Evolutionary conservation across 164 flowering plant genomes (phyloP), one percentile per base, ranked within the genome.

Genomic region (Nymphaea thermarum): DNA sequence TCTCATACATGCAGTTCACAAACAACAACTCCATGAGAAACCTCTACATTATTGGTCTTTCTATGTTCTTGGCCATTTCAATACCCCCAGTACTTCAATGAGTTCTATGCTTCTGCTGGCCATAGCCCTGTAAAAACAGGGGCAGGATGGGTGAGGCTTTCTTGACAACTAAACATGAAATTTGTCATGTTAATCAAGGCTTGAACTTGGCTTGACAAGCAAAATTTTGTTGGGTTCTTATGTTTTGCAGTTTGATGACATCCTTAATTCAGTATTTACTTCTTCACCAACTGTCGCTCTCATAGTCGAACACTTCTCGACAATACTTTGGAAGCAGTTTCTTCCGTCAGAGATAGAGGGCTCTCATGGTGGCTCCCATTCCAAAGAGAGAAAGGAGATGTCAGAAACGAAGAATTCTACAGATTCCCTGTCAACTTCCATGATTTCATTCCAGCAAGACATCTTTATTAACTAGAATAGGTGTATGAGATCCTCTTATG

Each of bases 361-460:
- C 12, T 89, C 25, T 77, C 81, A 4, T 94, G 93, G 99, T 85
- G 86, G 91, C 71, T 68, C 4, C 92, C 96, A 0, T 94, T 88
- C 84, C 93, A 87, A 71, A 62, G 68, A 44, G 76, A 85, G 66
- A 80, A 84, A 14, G 97, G 97, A 47, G 98, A 94, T 61, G 65
- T 44, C 43, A 88, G 97, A 77, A 94, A 80, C 57, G 90, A 87
- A 14, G 97, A 94, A 75, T 94, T 88, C 63, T 94, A 91, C 81
- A 71, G 82, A 64, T 72, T 79, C 25, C 97, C 96, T 14, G 73
- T 87, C 43, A 79, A 85, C 65, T 67, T 90, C 65, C 67, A 80
- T 42, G 86, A 84, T 61, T 80, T 63, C 11, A 73, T 91, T 3
- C 95, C 96, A 4, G 57, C 78, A 15, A 85, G 96, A 71, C 86